phyloP scores from a whole-genome alignment of 306 rosid species.

The Dicorynia guianensis region DNA sequence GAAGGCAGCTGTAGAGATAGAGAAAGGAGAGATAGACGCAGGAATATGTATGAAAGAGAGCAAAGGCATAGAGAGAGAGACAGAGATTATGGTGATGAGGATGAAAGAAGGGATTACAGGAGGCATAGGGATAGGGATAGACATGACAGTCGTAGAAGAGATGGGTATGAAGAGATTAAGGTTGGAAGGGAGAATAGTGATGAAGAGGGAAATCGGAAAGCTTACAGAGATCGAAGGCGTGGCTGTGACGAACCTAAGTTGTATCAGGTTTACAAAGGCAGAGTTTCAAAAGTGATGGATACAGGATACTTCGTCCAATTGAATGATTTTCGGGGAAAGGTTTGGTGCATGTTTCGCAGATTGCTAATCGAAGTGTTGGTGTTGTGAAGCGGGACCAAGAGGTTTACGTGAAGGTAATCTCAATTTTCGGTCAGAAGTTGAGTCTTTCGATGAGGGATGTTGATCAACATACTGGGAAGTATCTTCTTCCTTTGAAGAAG shows the following conservation, averaged over 20 bases:
- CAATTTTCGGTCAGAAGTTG: conserved; percentile 58
- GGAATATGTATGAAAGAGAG: conserved; percentile 39
- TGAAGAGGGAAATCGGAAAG: conserved; percentile 34
- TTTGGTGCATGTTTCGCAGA: conserved; percentile 69
- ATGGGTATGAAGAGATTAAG: conserved; percentile 41
- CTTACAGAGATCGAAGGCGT: conserved; percentile 27
- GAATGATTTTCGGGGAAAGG: conserved; percentile 63
- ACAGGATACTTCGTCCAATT: conserved; percentile 64
- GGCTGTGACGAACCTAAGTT: conserved; percentile 52
- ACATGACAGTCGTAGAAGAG: conserved; percentile 39
- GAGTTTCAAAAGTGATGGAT: conserved; percentile 67
- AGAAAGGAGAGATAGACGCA: conserved; percentile 23
- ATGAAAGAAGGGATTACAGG: conserved; percentile 36
- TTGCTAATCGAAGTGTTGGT: conserved; percentile 54
- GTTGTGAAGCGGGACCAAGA: conserved; percentile 70
- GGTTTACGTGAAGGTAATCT: conserved; percentile 65
- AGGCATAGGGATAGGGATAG: conserved; percentile 42
- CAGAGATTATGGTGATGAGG: conserved; percentile 36
- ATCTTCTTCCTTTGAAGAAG: conserved; percentile 60
- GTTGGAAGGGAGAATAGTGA: conserved; percentile 34
- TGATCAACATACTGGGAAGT: conserved; percentile 62
- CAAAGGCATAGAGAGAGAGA: conserved; percentile 44
- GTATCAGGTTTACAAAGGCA: conserved; percentile 59
- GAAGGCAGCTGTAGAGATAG: conserved; percentile 25
- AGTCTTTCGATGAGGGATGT: no score